phyloP scores from a whole-genome alignment of 495 filamentous ascomycete genomes.

The Penicillium mononematosum region DNA sequence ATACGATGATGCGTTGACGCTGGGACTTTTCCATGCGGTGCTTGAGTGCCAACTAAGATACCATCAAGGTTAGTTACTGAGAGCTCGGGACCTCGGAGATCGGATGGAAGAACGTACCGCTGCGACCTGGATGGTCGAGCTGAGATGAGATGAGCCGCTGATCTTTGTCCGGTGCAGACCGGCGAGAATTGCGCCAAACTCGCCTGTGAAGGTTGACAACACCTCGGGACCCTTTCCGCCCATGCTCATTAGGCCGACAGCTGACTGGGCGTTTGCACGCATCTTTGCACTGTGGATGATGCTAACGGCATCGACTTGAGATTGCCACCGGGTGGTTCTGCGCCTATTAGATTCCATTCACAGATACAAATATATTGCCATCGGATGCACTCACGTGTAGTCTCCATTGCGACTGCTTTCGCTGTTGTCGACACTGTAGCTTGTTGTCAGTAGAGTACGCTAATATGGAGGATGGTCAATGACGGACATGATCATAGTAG shows the following conservation, averaged over 20 bases:
- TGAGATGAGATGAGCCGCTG: slow-evolving; percentile 77
- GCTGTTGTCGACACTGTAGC: slow-evolving; percentile 85
- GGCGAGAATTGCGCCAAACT: slow-evolving; percentile 91
- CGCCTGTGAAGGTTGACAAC: slow-evolving; percentile 89
- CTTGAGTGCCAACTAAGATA: slow-evolving; percentile 82
- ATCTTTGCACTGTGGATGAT: slow-evolving; percentile 94
- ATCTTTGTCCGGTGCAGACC: slow-evolving; percentile 95
- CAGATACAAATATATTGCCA: slow-evolving; percentile 2
- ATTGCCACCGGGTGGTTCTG: slow-evolving; percentile 89
- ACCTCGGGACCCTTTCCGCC: slow-evolving; percentile 95
- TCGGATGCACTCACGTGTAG: slow-evolving; percentile 55
- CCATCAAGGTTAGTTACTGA: slow-evolving; percentile 7
- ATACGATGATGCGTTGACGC: slow-evolving; percentile 90
- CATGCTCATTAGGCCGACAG: slow-evolving; percentile 98
- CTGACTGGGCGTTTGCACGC: slow-evolving; percentile 90
- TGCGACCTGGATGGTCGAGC: slow-evolving; percentile 92
- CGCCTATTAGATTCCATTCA: slow-evolving; percentile 17
- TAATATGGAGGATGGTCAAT: slow-evolving; percentile 18
- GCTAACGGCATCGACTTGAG: slow-evolving; percentile 90
- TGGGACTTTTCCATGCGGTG: slow-evolving; percentile 97
- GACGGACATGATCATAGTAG: slow-evolving; percentile 71
- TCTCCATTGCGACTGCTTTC: slow-evolving; percentile 97
- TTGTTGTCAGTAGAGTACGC: slow-evolving; percentile 25
- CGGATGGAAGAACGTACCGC: slow-evolving; percentile 58
- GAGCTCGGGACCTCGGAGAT: background rate